Base-by-base conservation (phyloP, 208 protist genomes). In the Hexamita inflata region DNA sequence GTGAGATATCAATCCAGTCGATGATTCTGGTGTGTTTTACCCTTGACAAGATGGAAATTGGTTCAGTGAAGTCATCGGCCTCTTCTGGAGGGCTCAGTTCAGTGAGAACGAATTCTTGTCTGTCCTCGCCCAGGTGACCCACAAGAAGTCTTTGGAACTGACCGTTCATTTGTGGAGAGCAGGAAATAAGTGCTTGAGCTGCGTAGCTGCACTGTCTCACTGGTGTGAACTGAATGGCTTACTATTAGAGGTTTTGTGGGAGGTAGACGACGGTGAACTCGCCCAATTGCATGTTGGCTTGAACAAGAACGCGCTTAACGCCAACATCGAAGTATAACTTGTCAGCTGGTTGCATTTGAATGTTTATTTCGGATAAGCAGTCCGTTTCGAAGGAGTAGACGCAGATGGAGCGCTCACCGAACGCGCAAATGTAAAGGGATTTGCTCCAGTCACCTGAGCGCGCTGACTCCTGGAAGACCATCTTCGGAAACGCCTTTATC, bases 221-320 rank as follows among this genome's bases (percentile, higher is more conserved):
- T 9, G 64, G 11, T 70, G 64, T n/a, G n/a, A n/a, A n/a, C n/a
- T n/a, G n/a, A n/a, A n/a, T n/a, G n/a, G n/a, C n/a, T n/a, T n/a
- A 45, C 9, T 32, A 70, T 15, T 32, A n/a, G 15, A 38, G 7
- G 9, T 2, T 7, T 34, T 45, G 34, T 11, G 9, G 15, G n/a
- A 70, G 38, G 64, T 70, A 49, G n/a, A n/a, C 15, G 28, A 70
- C 64, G 4, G 64, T 70, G n/a, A 70, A 70, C 38, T 70, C 64
- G 15, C 64, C 64, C 38, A 70, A 70, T 15, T n/a, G n/a, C 26
- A 30, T 70, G 9, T 7, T 19, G 64, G 42, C 38, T n/a, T n/a
- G n/a, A 7, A 70, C 32, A n/a, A 70, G 26, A 32, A 45, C 38
- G n/a, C 64, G n/a, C 9, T 38, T 42, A 24, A 38, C 64, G 64